phyloP scores from a whole-genome alignment of 495 filamentous ascomycete species.

The Trypethelium eluteriae region DNA sequence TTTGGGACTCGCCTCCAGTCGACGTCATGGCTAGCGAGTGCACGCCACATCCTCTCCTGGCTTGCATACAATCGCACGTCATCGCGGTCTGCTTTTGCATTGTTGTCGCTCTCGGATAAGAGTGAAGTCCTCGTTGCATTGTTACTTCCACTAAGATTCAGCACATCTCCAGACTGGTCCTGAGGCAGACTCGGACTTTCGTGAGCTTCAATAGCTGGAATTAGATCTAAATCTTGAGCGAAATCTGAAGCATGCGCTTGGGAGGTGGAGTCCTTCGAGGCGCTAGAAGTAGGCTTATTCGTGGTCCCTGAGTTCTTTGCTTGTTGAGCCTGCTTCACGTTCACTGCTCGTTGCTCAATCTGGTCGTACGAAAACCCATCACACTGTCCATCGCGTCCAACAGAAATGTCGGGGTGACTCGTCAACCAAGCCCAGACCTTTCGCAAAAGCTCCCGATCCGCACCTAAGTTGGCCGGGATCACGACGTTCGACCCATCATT shows the following conservation, averaged over 20 bases:
- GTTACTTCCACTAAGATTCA: too few species aligned
- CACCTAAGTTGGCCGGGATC: not conserved
- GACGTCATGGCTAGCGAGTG: slow-evolving; percentile 69
- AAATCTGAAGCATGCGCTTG: not conserved
- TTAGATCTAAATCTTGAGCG: not conserved
- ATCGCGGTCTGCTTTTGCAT: not conserved
- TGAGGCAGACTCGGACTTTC: not conserved
- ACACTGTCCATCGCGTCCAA: not conserved
- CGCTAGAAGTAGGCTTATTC: not conserved
- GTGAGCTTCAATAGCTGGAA: not conserved
- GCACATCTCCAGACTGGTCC: too few species aligned
- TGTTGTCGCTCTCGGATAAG: not conserved
- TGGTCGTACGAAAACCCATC: not conserved
- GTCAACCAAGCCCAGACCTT: slow-evolving; percentile 16
- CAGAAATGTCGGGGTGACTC: slow-evolving; percentile 19
- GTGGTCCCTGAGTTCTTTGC: not conserved
- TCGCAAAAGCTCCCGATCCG: not conserved
- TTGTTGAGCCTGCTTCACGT: not conserved
- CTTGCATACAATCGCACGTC: slow-evolving; percentile 49
- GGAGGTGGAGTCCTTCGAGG: too few species aligned
- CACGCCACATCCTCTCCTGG: slow-evolving; percentile 64
- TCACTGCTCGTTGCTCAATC: not conserved
- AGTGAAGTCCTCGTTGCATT: not conserved
- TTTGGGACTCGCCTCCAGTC: slow-evolving; percentile 60
- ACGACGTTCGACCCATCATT: too few species aligned